These are phyloP conservation scores for Quercus mongolica DNA, from an alignment of 306 rosid genomes.

Conservation along the genomic window DNA sequence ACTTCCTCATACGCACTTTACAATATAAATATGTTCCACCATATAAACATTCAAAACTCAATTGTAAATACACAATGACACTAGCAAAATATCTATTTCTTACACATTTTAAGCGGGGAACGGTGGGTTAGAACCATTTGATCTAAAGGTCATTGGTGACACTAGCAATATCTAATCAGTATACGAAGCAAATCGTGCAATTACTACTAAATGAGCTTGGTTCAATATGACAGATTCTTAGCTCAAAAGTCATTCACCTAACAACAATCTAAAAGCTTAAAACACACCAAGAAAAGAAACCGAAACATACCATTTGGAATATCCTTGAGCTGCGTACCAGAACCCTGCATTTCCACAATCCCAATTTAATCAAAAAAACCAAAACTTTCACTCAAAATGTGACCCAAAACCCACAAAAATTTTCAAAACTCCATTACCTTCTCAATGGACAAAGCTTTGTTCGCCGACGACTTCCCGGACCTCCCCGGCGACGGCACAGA, in stretches of 20 bases:
- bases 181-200: too few relatives aligned
- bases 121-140: too few relatives aligned
- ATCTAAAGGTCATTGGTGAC: too few relatives aligned
- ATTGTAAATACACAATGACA: too few relatives aligned
- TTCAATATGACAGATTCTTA: too few relatives aligned
- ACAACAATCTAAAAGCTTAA: not conserved
- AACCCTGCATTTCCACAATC: constrained; percentile 57
- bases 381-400: not conserved
- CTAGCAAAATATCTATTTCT: too few relatives aligned
- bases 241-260: not conserved
- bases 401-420: not conserved
- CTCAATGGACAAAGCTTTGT: constrained; percentile 61
- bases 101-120: too few relatives aligned
- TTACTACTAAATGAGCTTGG: too few relatives aligned
- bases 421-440: constrained; percentile 42
- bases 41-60: too few relatives aligned
- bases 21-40: too few relatives aligned
- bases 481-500: constrained; percentile 48
- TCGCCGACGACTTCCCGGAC: constrained; percentile 45
- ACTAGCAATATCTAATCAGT: too few relatives aligned
- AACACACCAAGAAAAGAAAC: not conserved
- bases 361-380: not conserved
- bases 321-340: constrained; percentile 79
- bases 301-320: constrained; percentile 77
- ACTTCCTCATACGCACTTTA: too few relatives aligned